Evolutionary conservation across 2,329 filamentous ascomycete genomes (phyloP), one percentile per base, ranked within the genome.

Genomic region (Colletotrichum somersetense): DNA sequence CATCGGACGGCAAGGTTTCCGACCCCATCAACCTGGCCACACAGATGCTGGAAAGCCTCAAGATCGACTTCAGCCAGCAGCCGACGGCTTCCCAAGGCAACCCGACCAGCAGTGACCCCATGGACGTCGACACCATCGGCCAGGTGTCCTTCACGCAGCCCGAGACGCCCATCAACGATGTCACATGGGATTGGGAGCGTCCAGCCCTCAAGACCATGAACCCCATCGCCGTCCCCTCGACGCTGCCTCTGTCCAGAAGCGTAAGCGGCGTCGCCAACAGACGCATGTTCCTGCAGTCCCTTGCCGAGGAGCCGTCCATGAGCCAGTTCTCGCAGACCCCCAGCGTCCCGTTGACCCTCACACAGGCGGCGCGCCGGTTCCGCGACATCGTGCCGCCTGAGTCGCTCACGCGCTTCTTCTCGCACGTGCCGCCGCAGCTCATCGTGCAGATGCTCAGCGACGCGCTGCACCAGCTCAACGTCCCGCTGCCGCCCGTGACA

Each of bases 401-500:
- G 79, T 91, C 93, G 0, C 89, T 99, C 74, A 96, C 96, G 8
- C 92, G 95, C 68, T 99, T 99, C 87, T 95, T 96, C 82, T 98
- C 95, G 0, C 89, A 92, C 62, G 91, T 96, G 77, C 89, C 94
- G 1, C 85, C 94, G 7, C 84, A 89, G 18, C 88, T 96, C 69
- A 89, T 99, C 1, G 87, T 97, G 0, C 92, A 95, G 63, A 91
- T 96, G 80, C 86, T 99, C 26, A 87, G 89, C 76, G 93, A 95
- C 75, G 93, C 94, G 1, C 85, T 99, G 38, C 94, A 97, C 79
- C 91, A 93, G 70, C 89, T 98, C 50, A 95, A 95, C 75, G 91
- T 99, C 2, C 93, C 94, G 0, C 88, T 92, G 6, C 89, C 90
- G 0, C 83, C 87, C 1, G 79, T 82, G 1, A 77, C 80, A 6